These are phyloP conservation scores for Picea abies DNA, from an alignment of 83 land plant species.

Conservation along the genomic window DNA sequence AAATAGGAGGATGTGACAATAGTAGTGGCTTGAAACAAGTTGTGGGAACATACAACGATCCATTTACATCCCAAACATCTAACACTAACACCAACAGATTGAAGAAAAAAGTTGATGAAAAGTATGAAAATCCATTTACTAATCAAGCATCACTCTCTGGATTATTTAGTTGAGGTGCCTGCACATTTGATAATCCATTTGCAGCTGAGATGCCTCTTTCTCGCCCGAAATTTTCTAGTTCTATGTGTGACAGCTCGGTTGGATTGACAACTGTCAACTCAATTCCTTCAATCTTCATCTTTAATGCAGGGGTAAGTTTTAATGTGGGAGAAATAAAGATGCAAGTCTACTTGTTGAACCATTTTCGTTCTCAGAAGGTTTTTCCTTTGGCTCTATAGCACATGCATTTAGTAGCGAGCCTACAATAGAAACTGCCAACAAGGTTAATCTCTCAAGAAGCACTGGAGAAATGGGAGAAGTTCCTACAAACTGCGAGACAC, in stretches of 20 bases:
- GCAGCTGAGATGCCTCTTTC: neutral
- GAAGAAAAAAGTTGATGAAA: slow-evolving; percentile 2
- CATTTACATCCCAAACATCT: neutral
- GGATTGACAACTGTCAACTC: neutral
- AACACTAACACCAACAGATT: neutral
- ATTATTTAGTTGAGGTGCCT: neutral
- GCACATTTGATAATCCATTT: slow-evolving; percentile 5
- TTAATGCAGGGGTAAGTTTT: slow-evolving; percentile 18
- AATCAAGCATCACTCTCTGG: slow-evolving; percentile 5
- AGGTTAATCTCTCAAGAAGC: too few species aligned
- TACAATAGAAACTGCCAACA: too few species aligned
- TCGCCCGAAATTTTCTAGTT: neutral
- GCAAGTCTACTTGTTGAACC: slow-evolving; percentile 7
- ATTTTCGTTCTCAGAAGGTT: too few species aligned
- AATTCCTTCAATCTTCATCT: slow-evolving; percentile 15
- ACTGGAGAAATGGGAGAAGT: too few species aligned
- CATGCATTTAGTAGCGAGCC: too few species aligned
- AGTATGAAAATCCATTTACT: slow-evolving; percentile 4
- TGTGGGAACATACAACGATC: neutral
- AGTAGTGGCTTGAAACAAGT: neutral
- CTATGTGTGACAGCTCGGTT: neutral
- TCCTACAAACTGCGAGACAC: too few species aligned
- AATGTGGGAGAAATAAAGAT: neutral
- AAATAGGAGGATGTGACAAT: neutral
- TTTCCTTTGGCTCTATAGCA: too few species aligned